Evolutionary conservation across 192 early-diverging fungal genomes (phyloP).

Genomic region (Linnemannia exigua): DNA sequence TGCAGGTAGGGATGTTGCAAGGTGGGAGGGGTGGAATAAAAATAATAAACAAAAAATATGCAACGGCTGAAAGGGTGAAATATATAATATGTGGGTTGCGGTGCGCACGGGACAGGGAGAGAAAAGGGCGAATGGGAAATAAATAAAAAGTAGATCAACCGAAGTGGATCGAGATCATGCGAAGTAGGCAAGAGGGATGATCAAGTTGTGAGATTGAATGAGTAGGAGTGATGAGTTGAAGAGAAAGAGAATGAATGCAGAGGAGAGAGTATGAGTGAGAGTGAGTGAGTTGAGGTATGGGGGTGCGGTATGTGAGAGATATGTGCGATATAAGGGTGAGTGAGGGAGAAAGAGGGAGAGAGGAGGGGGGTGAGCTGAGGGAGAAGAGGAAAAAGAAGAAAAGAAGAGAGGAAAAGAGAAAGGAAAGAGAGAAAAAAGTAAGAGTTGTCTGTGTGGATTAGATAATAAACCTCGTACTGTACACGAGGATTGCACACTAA

Average conservation of each 20-base stretch:
- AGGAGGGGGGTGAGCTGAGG: constrained; percentile 8
- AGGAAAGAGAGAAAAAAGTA: neutral
- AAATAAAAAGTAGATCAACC: neutral
- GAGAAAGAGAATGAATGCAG: neutral
- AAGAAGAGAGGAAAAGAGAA: neutral
- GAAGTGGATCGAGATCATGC: neutral
- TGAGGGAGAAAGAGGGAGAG: neutral
- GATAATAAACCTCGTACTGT: neutral
- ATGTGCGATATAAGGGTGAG: neutral
- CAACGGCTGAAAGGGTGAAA: constrained; percentile 1
- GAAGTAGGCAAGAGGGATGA: neutral
- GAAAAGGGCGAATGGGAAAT: neutral
- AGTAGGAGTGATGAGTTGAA: neutral
- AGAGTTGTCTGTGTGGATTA: constrained; percentile 7
- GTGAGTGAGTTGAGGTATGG: neutral
- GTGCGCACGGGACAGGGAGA: neutral
- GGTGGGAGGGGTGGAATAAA: neutral
- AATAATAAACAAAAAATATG: constrained; percentile 1
- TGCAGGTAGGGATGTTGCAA: neutral
- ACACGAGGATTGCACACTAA: neutral
- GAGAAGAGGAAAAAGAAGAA: neutral
- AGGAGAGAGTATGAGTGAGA: neutral
- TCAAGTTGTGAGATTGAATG: constrained; percentile 1
- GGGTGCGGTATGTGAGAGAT: neutral
- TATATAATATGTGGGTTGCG: neutral